These are phyloP conservation scores for Daldinia sp. DNA, from an alignment of 2,329 filamentous ascomycete species.

Conservation along the genomic window DNA sequence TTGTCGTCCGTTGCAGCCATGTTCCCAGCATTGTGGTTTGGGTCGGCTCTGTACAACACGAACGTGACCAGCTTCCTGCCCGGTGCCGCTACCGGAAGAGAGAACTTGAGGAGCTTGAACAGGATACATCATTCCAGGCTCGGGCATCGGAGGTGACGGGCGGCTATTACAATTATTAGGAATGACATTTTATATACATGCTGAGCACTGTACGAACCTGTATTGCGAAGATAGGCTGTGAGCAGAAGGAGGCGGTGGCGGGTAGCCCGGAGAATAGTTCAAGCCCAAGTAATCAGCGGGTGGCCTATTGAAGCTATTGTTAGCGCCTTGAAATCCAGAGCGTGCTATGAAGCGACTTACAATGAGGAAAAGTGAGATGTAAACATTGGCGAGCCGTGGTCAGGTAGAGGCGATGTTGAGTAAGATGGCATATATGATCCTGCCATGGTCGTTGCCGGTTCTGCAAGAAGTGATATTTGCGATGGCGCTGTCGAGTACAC, in stretches of 20 bases:
- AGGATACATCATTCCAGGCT: slow-evolving; percentile 60
- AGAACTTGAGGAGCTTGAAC: slow-evolving; percentile 53
- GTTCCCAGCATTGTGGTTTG: slow-evolving; percentile 98
- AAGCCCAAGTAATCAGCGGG: slow-evolving; percentile 60
- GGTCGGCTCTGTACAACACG: slow-evolving; percentile 81
- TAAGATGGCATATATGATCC: slow-evolving; percentile 64
- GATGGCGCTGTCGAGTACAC: slow-evolving; percentile 65
- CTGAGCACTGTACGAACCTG: slow-evolving; percentile 52
- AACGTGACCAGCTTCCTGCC: slow-evolving; percentile 64
- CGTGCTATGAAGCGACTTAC: slow-evolving; percentile 33
- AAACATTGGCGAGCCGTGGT: slow-evolving; percentile 53
- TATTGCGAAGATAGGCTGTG: slow-evolving; percentile 55
- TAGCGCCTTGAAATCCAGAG: slow-evolving; percentile 38
- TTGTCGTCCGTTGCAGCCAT: slow-evolving; percentile 94
- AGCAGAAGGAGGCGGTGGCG: slow-evolving; percentile 47
- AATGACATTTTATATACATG: slow-evolving; percentile 14
- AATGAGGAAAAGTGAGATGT: slow-evolving; percentile 49
- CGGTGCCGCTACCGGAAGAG: slow-evolving; percentile 51
- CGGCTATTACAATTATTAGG: slow-evolving; percentile 49
- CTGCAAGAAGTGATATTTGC: slow-evolving; percentile 64
- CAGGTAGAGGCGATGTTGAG: slow-evolving; percentile 59
- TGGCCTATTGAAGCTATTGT: slow-evolving; percentile 41
- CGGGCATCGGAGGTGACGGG: slow-evolving; percentile 57
- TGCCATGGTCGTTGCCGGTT: slow-evolving; percentile 60
- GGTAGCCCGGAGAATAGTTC: slow-evolving; percentile 57